Base-by-base conservation (phyloP, 768 basidiomycete genomes). In the Jaapia argillacea region DNA sequence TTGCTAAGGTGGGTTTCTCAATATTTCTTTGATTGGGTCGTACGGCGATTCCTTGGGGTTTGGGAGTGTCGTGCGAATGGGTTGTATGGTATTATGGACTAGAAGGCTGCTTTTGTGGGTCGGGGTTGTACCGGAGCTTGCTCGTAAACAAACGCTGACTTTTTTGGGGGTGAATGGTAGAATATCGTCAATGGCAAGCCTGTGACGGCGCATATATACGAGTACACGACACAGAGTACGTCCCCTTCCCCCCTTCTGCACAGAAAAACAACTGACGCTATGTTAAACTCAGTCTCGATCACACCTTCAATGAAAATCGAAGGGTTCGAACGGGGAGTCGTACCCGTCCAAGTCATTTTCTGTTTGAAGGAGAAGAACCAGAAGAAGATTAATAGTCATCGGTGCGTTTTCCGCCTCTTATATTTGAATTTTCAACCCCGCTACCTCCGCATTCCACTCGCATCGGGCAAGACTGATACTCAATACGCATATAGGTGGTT, bases 341-440 rank as follows among this genome's bases (percentile, higher is more conserved):
- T 93, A 3, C 94, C 94, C 5, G 82, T 97, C 4, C 94, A 97
- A 51, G 63, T 97, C 53, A 83, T 94, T 48, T 94, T 94, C 64
- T 93, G 85, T 58, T 71, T 89, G 45, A 92, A 90, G 57, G 87
- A 91, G 65, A 81, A 85, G 64, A 94, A 94, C 57, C 85, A 89
- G 60, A 92, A 93, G 67, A 94, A 94, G 68, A 93, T 96, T 61
- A 94, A 93, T 62, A 89, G 85, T 4, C 90, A 93, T 52, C 70
- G 84, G 25, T 93, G 90, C 90, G 93, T 93, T 67, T 94, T 93
- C 73, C 91, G 92, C 56, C 83, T 85, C 28, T 89, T 88, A 57
- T 81, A 81, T 0, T 75, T 82, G 4, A 70, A 88, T 40, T 70
- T 88, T n/a, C 75, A 85, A 50, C 84, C 92, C n/a, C n/a, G n/a